phyloP scores from a whole-genome alignment of 176 grass and related monocot species.

The Eleusine coracana region DNA sequence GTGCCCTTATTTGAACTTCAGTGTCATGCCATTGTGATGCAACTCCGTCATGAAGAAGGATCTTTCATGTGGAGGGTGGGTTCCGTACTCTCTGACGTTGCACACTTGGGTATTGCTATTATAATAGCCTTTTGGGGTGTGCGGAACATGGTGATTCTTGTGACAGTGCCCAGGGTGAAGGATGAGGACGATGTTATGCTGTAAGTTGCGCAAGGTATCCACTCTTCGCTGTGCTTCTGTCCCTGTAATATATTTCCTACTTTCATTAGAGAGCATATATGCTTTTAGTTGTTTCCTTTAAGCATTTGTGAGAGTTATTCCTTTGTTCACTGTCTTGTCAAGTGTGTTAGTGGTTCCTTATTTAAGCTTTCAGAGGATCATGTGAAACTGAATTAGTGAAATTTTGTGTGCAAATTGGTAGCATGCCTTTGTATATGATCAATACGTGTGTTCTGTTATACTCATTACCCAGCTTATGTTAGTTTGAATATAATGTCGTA shows the following conservation, averaged over 20 bases:
- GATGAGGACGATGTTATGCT: background rate
- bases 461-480: background rate
- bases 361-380: background rate
- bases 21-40: background rate
- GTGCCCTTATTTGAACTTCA: background rate
- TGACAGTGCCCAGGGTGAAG: background rate
- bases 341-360: background rate
- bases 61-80: constrained; percentile 7
- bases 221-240: background rate
- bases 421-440: background rate
- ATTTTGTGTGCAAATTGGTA: background rate
- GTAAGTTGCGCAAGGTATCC: background rate
- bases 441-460: background rate
- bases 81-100: background rate
- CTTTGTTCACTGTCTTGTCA: background rate
- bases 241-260: background rate
- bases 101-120: background rate
- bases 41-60: background rate
- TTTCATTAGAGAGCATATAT: background rate
- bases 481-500: background rate
- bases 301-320: too few species aligned
- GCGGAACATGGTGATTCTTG: background rate
- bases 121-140: background rate
- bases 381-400: background rate
- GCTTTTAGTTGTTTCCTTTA: background rate